Evolutionary conservation across 352 stramenopile genomes (phyloP), one percentile per base, ranked within the genome.

Genomic region (Peronosclerospora sorghi): DNA sequence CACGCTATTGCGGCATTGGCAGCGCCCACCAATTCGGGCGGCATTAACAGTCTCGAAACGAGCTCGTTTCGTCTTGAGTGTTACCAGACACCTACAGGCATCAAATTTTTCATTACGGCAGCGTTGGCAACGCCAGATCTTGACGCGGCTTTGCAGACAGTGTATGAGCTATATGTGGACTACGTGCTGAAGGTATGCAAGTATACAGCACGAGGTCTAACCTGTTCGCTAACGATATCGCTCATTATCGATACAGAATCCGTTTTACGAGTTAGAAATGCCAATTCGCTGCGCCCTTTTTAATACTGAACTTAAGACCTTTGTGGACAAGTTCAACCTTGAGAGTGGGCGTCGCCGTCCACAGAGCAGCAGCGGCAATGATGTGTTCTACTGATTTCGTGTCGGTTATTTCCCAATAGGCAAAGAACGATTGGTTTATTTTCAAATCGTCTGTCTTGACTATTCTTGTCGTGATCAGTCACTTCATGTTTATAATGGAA

Each of bases 211-310:
- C 36, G 32, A 30, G 7, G 35, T 23, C 19, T 1, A 37, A 28
- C 28, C n/a, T 32, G 12, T 14, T 51, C 10, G 14, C 24, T 46
- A 42, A 40, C 37, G n/a, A 45, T 10, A 26, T 14, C 36, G n/a
- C 28, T 10, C 5, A 9, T 5, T 48, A 8, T 7, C 17, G 34
- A 14, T 13, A 12, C 27, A 87, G 84, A 97, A 97, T 49, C 89
- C 89, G 10, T 97, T 97, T 53, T 96, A 97, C 56, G 87, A 97
- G 59, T 69, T 96, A 20, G 89, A 97, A 56, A 96, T 96, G 85
- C 87, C 89, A 8, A 96, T 97, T 54, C 85, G 88, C 29, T 97
- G 89, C 66, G 86, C 85, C 28, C 68, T 96, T 26, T 97, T 97
- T 60, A 90, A 95, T 46, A 48, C 65, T 13, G 69, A 85, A 41